Base-by-base conservation (phyloP, 2,329 filamentous ascomycete genomes). In the Fusarium armeniacum region DNA sequence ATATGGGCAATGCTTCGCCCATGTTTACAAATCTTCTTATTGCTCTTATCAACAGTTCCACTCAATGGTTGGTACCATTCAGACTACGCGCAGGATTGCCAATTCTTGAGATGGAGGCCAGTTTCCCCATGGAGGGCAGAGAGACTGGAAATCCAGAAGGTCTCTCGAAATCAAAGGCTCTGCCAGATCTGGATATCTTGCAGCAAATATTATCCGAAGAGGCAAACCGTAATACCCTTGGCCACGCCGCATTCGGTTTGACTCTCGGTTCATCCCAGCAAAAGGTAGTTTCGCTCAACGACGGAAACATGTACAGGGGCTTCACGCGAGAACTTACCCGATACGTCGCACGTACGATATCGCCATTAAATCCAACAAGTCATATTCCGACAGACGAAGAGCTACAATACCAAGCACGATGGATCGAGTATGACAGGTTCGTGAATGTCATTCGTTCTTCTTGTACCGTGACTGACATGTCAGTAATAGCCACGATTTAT, bases 351-450 rank as follows among this genome's bases (percentile, higher is more conserved):
- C 43, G 62, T 2, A 75, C 74, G 0, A 79, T 73, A 76, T 79
- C 72, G 18, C 78, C 65, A 50, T 75, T 71, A 11, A 77, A 77
- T 13, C 75, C 76, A 3, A 72, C 71, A 51, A 75, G 55, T 16
- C 74, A 75, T 4, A 53, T 78, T 0, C 79, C 79, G 0, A 80
- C 77, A 0, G 79, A 82, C 20, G 76, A 76, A 7, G 79, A 81
- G 35, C 59, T 82, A 1, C 70, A 78, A 22, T 65, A 72, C 9
- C 76, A 81, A 58, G 79, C 78, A 3, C 71, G 76, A 2, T 75
- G 73, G 57, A 78, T 81, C 28, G 55, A 76, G 33, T 75, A 72
- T 6, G 76, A 77, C 22, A 74, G 75, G 75, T 76, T 26, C 61
- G 71, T 64, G 15, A 3, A 13, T 1, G 0, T 3, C 2, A 1